These are phyloP conservation scores for Anisodus tanguticus DNA, from an alignment of 257 asterid genomes.

Conservation along the genomic window DNA sequence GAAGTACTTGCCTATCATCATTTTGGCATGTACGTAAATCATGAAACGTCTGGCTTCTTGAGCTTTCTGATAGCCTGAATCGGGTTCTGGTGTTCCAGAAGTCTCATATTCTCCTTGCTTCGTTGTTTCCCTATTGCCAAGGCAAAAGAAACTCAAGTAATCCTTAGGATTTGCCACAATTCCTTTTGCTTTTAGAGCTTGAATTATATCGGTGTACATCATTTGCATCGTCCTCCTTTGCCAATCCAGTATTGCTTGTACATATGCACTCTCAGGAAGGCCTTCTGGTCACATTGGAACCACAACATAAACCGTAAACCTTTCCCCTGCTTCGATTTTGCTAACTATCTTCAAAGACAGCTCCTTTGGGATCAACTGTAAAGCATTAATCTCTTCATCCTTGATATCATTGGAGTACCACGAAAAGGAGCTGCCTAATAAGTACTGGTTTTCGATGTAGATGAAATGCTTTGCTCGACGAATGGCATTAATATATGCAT, in stretches of 20 bases:
- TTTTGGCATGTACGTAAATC: slow-evolving; percentile 34
- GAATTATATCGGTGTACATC: slow-evolving; percentile 30
- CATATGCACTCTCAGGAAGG: slow-evolving; percentile 29
- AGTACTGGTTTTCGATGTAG: slow-evolving; percentile 33
- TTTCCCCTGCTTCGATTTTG: slow-evolving; percentile 29
- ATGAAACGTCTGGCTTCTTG: slow-evolving; percentile 35
- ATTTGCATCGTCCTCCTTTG: slow-evolving; percentile 33
- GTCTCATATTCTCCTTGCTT: slow-evolving; percentile 33
- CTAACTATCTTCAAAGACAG: slow-evolving; percentile 24
- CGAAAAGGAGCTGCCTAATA: slow-evolving; percentile 31
- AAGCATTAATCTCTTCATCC: slow-evolving; percentile 25
- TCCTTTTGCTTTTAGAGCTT: slow-evolving; percentile 25
- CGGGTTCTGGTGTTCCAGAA: slow-evolving; percentile 26
- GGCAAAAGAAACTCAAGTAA: slow-evolving; percentile 33
- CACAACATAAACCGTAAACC: slow-evolving; percentile 31
- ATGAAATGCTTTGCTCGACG: slow-evolving; percentile 34
- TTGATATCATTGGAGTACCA: slow-evolving; percentile 28
- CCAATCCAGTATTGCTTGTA: slow-evolving; percentile 34
- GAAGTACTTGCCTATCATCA: slow-evolving; percentile 31
- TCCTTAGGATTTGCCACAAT: slow-evolving; percentile 20
- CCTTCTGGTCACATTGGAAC: slow-evolving; percentile 39
- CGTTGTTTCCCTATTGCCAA: slow-evolving; percentile 33
- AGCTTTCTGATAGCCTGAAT: slow-evolving; percentile 27
- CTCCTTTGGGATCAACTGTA: slow-evolving; percentile 33
- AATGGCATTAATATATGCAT: slow-evolving; percentile 32